Conservation (phyloP, 768 basidiomycete genomes). For the Russula dissimulans region DNA sequence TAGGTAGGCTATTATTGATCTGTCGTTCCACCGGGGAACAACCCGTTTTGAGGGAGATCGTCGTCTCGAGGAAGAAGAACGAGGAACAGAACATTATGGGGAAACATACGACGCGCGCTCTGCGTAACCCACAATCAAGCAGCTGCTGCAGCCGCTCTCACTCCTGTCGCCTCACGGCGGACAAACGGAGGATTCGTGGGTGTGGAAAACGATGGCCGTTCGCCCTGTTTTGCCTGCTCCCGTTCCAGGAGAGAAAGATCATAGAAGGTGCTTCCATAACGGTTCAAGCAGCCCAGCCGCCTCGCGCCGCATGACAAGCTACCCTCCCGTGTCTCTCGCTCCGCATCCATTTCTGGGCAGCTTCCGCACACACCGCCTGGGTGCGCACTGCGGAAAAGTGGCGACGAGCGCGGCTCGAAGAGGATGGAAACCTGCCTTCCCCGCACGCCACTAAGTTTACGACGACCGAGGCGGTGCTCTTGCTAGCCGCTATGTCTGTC, state of each 20-base stretch:
- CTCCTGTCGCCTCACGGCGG: slow-evolving; percentile 1
- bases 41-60: neutral
- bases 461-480: neutral
- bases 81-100: neutral
- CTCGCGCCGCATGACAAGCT: neutral
- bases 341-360: neutral
- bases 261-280: neutral
- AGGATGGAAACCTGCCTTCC: slow-evolving; percentile 4
- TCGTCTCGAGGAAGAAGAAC: neutral
- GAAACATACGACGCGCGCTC: neutral
- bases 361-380: neutral
- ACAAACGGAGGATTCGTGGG: slow-evolving; percentile 1
- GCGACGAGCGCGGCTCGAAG: slow-evolving; percentile 13
- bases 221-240: neutral
- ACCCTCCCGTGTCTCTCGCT: neutral
- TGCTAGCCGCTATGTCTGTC: neutral
- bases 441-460: neutral
- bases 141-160: neutral
- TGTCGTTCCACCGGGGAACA: slow-evolving; percentile 9
- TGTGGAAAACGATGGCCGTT: neutral
- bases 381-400: neutral
- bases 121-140: neutral
- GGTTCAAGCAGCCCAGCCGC: slow-evolving; percentile 7
- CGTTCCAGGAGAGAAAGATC: neutral
- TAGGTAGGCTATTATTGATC: neutral